These are phyloP conservation scores for Beauveria scarabaeidicola DNA, from an alignment of 2,329 filamentous ascomycete species.

Conservation along the genomic window DNA sequence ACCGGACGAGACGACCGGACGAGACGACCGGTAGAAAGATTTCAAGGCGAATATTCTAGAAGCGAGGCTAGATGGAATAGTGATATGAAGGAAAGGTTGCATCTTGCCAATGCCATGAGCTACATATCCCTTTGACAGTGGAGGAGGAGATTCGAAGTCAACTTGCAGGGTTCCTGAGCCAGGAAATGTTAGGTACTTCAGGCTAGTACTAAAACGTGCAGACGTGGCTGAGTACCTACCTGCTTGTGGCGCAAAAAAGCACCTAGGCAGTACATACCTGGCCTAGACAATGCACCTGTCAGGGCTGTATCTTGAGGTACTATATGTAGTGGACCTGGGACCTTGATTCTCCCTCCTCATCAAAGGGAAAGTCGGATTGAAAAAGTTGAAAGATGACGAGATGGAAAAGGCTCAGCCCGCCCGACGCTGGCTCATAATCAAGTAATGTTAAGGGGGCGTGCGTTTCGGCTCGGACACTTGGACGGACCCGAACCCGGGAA, in stretches of 20 bases:
- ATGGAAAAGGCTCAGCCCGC: no score
- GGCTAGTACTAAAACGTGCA: background rate
- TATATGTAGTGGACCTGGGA: no score
- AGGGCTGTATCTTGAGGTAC: no score
- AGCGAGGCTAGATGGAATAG: background rate
- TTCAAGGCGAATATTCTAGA: background rate
- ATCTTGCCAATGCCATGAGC: background rate
- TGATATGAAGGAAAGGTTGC: background rate
- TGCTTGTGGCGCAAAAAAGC: background rate
- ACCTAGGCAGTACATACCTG: background rate
- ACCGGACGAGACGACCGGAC: no score
- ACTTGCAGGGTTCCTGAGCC: background rate
- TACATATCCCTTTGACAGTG: background rate
- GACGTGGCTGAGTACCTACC: background rate
- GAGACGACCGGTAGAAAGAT: no score
- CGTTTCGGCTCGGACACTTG: constrained; percentile 4
- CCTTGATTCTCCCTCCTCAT: no score
- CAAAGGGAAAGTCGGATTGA: no score
- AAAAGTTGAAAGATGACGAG: no score
- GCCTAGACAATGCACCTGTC: no score
- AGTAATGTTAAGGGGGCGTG: background rate
- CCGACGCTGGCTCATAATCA: background rate
- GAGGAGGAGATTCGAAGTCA: background rate
- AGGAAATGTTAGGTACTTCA: background rate
- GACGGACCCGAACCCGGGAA: constrained; percentile 10